Percentiles rank a stretch among this genome's conserved stretches.
These are phyloP conservation scores for Solanum pinnatisectum DNA, from an alignment of 257 asterid genomes.

Conservation along the genomic window DNA sequence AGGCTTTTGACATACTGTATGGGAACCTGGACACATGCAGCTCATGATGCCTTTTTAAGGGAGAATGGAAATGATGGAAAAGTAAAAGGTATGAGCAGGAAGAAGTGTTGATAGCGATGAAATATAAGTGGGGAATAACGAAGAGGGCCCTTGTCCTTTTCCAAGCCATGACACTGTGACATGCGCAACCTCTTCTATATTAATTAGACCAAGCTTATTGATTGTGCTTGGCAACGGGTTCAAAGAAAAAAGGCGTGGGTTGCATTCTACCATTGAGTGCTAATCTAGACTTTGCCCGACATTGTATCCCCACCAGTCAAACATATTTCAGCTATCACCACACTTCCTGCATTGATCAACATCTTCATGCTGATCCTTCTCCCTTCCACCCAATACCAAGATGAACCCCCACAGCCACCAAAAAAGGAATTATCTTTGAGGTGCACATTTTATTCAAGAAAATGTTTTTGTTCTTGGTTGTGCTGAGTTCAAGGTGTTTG, in stretches of 20 bases:
- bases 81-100: conserved; percentile 80
- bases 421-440: background rate
- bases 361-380: conserved; percentile 49
- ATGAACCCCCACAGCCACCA: background rate
- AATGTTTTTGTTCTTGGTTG: background rate
- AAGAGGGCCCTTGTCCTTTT: conserved; percentile 62
- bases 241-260: conserved; percentile 49
- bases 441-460: background rate
- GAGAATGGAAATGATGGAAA: conserved; percentile 53
- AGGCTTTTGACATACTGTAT: background rate
- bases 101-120: conserved; percentile 32
- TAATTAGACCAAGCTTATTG: conserved; percentile 13
- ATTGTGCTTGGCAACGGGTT: conserved; percentile 37
- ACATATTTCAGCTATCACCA: conserved; percentile 14
- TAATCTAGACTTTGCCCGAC: conserved; percentile 61
- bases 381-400: background rate
- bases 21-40: background rate
- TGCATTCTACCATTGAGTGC: conserved; percentile 61
- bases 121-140: conserved; percentile 14
- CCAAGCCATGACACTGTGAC: conserved; percentile 34
- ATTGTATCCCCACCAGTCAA: conserved; percentile 5
- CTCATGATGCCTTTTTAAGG: background rate
- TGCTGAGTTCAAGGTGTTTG: background rate
- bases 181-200: conserved; percentile 62
- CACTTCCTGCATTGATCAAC: conserved; percentile 46